Conservation (phyloP, 768 basidiomycete genomes). For the Lentinus brumalis region DNA sequence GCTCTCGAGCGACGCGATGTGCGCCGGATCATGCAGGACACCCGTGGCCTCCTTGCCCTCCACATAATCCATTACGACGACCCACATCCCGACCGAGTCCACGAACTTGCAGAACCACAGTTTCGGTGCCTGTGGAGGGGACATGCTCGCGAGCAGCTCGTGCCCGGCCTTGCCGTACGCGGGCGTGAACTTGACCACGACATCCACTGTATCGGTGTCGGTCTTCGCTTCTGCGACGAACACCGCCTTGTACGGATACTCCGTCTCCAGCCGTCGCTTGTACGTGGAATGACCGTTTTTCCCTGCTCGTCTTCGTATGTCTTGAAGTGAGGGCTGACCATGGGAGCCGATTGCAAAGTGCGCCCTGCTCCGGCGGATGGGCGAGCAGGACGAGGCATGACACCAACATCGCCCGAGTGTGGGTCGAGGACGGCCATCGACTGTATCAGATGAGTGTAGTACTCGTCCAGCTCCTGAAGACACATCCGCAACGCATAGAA, state of each 20-base stretch:
- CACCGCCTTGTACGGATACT: background rate
- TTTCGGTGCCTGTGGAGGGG: slow-evolving; percentile 7
- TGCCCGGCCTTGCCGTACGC: slow-evolving; percentile 4
- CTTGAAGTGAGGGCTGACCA: too few species aligned
- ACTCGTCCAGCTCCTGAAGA: slow-evolving; percentile 8
- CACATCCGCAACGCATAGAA: slow-evolving; percentile 2
- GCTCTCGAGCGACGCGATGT: slow-evolving; percentile 2
- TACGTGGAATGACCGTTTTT: too few species aligned
- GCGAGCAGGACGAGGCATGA: too few species aligned
- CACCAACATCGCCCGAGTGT: background rate
- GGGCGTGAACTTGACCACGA: slow-evolving; percentile 16
- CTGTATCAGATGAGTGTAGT: background rate
- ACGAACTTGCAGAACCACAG: slow-evolving; percentile 7
- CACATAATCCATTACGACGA: slow-evolving; percentile 22
- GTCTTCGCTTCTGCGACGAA: background rate
- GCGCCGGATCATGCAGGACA: background rate
- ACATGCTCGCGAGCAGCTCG: slow-evolving; percentile 4
- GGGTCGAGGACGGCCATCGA: background rate
- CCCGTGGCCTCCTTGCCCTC: background rate
- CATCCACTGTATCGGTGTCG: background rate
- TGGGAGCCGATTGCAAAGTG: background rate
- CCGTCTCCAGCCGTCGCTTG: too few species aligned
- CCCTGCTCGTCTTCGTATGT: background rate
- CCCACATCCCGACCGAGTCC: slow-evolving; percentile 6
- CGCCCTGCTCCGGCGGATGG: too few species aligned